Evolutionary conservation across 2,329 filamentous ascomycete genomes (phyloP).

Genomic region (Plectosphaerella plurivora): DNA sequence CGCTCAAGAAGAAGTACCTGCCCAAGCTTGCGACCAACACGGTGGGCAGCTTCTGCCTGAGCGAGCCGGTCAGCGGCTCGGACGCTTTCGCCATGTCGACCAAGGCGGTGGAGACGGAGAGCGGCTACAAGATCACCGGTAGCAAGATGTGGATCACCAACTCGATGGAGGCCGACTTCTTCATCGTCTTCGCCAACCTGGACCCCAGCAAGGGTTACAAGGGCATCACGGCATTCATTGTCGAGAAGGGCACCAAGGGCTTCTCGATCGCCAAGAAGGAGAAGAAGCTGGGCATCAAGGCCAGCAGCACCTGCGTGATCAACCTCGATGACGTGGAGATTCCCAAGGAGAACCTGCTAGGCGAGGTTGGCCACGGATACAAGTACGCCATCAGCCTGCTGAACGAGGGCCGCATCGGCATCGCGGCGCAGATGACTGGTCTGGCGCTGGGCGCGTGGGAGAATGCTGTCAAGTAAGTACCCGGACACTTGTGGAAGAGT

Average conservation of each 20-base stretch:
- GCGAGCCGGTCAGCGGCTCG: constrained; percentile 86
- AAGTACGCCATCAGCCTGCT: constrained; percentile 93
- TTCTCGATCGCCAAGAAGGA: constrained; percentile 99
- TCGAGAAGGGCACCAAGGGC: constrained; percentile 84
- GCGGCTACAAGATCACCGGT: constrained; percentile 83
- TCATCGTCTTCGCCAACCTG: constrained; percentile 97
- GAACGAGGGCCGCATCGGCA: constrained; percentile 96
- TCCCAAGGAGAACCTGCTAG: constrained; percentile 82
- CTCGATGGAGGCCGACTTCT: constrained; percentile 87
- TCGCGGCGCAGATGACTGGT: constrained; percentile 98
- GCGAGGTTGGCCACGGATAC: constrained; percentile 87
- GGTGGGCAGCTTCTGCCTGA: constrained; percentile 88
- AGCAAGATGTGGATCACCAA: constrained; percentile 99
- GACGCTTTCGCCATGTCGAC: constrained; percentile 95
- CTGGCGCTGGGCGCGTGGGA: constrained; percentile 92
- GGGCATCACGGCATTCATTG: constrained; percentile 92
- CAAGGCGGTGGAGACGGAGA: constrained; percentile 76
- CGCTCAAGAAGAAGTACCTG: constrained; percentile 79
- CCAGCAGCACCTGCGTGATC: constrained; percentile 93
- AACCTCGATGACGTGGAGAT: constrained; percentile 96
- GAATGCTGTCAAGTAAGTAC: constrained; percentile 72
- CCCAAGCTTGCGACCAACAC: constrained; percentile 87
- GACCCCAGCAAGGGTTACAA: constrained; percentile 91
- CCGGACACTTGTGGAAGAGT: not conserved
- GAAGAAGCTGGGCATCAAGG: constrained; percentile 97